These are phyloP conservation scores for Yarrowia deformans DNA, from an alignment of 805 yeast species.

Conservation along the genomic window DNA sequence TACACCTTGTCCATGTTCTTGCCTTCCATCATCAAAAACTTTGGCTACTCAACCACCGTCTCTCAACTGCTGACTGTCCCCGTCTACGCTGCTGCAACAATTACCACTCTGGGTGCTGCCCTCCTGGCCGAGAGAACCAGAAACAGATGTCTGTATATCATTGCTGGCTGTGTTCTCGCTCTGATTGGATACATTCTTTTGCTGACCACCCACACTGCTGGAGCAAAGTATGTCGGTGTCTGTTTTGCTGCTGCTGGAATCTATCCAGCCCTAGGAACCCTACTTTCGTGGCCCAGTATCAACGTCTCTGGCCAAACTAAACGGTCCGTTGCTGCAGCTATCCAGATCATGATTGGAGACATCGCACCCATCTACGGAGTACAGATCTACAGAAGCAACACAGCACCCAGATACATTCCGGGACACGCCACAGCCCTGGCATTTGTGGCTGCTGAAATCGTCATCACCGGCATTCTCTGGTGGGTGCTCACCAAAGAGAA, in stretches of 20 bases:
- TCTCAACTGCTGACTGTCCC: slow-evolving; percentile 59
- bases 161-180: slow-evolving; percentile 53
- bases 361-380: slow-evolving; percentile 34
- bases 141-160: slow-evolving; percentile 47
- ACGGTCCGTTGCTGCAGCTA: slow-evolving; percentile 24
- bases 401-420: slow-evolving; percentile 20
- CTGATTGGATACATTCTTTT: slow-evolving; percentile 45
- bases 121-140: slow-evolving; percentile 43
- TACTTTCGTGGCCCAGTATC: slow-evolving; percentile 19
- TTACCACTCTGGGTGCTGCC: slow-evolving; percentile 7
- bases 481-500: slow-evolving; percentile 5
- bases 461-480: slow-evolving; percentile 5
- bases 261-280: slow-evolving; percentile 24
- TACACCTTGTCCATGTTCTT: slow-evolving; percentile 53
- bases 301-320: slow-evolving; percentile 25
- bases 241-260: slow-evolving; percentile 31
- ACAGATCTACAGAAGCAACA: slow-evolving; percentile 24
- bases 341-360: slow-evolving; percentile 33
- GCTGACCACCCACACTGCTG: background rate
- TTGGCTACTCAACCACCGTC: slow-evolving; percentile 55
- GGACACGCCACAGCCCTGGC: slow-evolving; percentile 22
- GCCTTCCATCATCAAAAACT: slow-evolving; percentile 55
- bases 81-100: slow-evolving; percentile 54
- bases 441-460: slow-evolving; percentile 6
- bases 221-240: slow-evolving; percentile 25